phyloP scores from a whole-genome alignment of 2,329 filamentous ascomycete genomes.

The Thielaviopsis ethacetica region DNA sequence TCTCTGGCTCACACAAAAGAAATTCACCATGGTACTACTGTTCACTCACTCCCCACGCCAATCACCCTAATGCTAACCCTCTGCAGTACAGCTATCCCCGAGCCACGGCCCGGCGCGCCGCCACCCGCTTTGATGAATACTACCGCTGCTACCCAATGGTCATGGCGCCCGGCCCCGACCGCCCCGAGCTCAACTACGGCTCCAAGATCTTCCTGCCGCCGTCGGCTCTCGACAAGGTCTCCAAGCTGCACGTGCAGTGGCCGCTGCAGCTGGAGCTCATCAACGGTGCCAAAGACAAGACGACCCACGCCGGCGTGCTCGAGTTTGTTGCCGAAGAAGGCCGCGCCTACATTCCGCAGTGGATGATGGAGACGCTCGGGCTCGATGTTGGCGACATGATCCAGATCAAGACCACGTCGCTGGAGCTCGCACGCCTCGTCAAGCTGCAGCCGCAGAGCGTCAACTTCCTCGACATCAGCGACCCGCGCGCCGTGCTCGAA shows the following conservation, averaged over 20 bases:
- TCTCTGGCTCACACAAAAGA: not conserved
- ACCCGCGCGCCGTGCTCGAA: slow-evolving; percentile 92
- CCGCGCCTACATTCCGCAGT: slow-evolving; percentile 87
- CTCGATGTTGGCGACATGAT: slow-evolving; percentile 89
- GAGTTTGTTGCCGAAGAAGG: slow-evolving; percentile 98
- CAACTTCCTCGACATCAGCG: slow-evolving; percentile 89
- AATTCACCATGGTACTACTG: not conserved
- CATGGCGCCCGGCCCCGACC: slow-evolving; percentile 83
- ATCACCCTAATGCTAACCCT: not conserved
- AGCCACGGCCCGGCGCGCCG: slow-evolving; percentile 26
- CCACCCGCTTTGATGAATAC: slow-evolving; percentile 90
- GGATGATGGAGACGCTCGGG: slow-evolving; percentile 87
- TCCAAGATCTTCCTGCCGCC: slow-evolving; percentile 97
- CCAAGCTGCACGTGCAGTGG: slow-evolving; percentile 88
- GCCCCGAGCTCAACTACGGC: slow-evolving; percentile 82
- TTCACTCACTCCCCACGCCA: not conserved
- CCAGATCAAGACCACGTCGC: slow-evolving; percentile 85
- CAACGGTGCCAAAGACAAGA: slow-evolving; percentile 64
- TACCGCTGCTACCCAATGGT: slow-evolving; percentile 92
- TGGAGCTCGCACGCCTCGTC: slow-evolving; percentile 80
- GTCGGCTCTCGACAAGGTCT: slow-evolving; percentile 91
- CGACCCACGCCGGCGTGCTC: slow-evolving; percentile 84
- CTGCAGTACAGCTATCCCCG: slow-evolving; percentile 15
- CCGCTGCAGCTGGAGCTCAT: slow-evolving; percentile 93
- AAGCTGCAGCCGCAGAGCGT: slow-evolving; percentile 91